Evolutionary conservation across 2,329 filamentous ascomycete species (phyloP).

Genomic region (Ophiostoma australiae): DNA sequence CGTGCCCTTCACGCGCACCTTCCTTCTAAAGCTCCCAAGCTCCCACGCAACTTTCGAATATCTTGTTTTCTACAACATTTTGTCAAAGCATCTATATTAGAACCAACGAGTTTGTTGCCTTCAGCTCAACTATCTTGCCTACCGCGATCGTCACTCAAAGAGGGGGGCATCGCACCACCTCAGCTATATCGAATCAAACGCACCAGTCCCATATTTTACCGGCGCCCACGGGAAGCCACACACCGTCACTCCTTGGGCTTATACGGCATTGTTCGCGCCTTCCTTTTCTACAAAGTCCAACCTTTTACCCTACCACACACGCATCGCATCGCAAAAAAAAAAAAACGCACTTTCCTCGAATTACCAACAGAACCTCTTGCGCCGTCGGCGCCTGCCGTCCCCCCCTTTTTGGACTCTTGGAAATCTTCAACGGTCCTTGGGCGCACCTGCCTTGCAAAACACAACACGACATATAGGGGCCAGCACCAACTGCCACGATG

Average conservation of each 20-base stretch:
- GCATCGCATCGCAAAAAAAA: not conserved
- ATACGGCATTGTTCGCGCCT: constrained; percentile 12
- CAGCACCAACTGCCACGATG: constrained; percentile 43
- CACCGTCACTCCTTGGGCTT: not conserved
- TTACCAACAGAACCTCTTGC: not conserved
- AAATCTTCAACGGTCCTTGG: not conserved
- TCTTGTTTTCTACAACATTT: not conserved
- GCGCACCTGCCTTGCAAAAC: not conserved
- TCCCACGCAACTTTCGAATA: not conserved
- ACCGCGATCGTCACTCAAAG: not conserved
- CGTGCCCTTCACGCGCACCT: constrained; percentile 14
- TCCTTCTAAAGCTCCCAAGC: constrained; percentile 8
- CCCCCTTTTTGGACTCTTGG: not conserved
- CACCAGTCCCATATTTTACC: constrained; percentile 5
- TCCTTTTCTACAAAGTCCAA: constrained; percentile 1
- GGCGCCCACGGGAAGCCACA: constrained; percentile 7
- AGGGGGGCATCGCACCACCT: constrained; percentile 5
- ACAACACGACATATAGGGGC: not conserved
- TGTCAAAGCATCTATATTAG: not conserved
- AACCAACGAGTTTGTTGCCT: not conserved
- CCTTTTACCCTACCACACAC: not conserved
- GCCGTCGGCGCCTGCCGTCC: constrained; percentile 25
- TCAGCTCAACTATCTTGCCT: not conserved
- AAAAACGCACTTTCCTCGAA: constrained; percentile 15
- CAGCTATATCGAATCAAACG: constrained; percentile 1